Evolutionary conservation across 163 green algal genomes (phyloP).

Genomic region (Chlorella variabilis): DNA sequence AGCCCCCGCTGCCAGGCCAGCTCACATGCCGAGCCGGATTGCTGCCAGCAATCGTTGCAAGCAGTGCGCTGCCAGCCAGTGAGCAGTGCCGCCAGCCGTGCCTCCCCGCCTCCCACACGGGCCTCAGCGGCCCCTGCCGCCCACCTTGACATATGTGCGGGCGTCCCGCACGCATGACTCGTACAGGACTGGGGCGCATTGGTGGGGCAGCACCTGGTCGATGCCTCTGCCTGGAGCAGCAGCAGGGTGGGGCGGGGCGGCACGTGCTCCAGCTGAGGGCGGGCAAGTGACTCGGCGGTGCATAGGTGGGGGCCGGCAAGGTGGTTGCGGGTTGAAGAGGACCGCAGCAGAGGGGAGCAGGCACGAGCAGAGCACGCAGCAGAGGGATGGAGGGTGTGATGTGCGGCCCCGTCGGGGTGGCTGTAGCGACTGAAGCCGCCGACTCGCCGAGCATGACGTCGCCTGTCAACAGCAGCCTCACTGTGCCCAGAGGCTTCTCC

Average conservation of each 20-base stretch:
- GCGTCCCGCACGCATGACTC: slow-evolving; percentile 24
- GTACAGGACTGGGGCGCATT: slow-evolving; percentile 33
- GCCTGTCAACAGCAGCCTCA: slow-evolving; percentile 26
- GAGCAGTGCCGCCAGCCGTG: no score
- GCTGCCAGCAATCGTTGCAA: no score
- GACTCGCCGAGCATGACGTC: slow-evolving; percentile 33
- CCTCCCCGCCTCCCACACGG: no score
- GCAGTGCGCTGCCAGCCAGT: no score
- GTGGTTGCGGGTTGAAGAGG: no score
- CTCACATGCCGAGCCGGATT: no score
- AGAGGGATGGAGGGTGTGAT: neutral
- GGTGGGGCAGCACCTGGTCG: slow-evolving; percentile 28
- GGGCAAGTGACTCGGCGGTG: neutral
- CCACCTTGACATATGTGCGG: neutral
- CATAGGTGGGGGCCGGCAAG: no score
- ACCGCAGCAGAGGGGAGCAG: neutral
- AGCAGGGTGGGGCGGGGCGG: neutral
- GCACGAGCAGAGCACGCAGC: neutral
- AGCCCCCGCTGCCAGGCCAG: no score
- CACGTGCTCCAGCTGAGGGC: neutral
- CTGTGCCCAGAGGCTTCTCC: neutral
- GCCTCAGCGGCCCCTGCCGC: neutral
- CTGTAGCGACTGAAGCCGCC: neutral
- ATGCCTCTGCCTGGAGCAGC: slow-evolving; percentile 3
- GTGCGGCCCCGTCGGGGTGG: neutral